phyloP scores from a whole-genome alignment of 73 alveolate species.

The Paramecium caudatum region DNA sequence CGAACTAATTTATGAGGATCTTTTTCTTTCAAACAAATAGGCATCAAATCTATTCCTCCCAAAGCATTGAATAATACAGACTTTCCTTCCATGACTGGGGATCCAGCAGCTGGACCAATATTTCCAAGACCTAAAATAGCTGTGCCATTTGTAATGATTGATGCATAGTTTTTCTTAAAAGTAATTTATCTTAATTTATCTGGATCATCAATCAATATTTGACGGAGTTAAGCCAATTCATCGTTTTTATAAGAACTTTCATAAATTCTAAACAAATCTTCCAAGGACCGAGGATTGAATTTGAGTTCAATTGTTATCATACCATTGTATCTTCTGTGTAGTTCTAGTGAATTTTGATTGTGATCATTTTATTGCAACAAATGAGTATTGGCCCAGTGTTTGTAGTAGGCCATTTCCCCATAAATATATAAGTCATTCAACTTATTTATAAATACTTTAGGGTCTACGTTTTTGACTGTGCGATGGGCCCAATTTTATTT shows the following conservation, averaged over 20 bases:
- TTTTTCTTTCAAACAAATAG: conserved; percentile 82
- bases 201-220: conserved; percentile 78
- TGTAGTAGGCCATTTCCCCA: conserved; percentile 80
- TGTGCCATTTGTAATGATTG: conserved; percentile 87
- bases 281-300: conserved; percentile 72
- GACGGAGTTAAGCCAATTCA: conserved; percentile 68
- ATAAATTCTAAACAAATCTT: conserved; percentile 72
- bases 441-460: conserved; percentile 11
- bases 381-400: conserved; percentile 78
- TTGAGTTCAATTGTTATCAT: conserved; percentile 80
- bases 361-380: conserved; percentile 62
- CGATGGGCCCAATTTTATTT: neutral
- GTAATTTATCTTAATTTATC: conserved; percentile 77
- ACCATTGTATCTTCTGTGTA: conserved; percentile 82
- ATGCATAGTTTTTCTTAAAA: conserved; percentile 83
- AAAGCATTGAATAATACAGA: conserved; percentile 85
- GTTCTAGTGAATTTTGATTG: conserved; percentile 77
- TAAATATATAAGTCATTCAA: conserved; percentile 56
- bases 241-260: conserved; percentile 76
- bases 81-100: conserved; percentile 95
- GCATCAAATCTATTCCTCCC: conserved; percentile 85
- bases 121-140: conserved; percentile 90
- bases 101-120: conserved; percentile 90
- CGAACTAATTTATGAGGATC: conserved; percentile 70
- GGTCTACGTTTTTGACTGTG: neutral